phyloP scores from a whole-genome alignment of 352 stramenopile genomes.

The Phytophthora litchii region DNA sequence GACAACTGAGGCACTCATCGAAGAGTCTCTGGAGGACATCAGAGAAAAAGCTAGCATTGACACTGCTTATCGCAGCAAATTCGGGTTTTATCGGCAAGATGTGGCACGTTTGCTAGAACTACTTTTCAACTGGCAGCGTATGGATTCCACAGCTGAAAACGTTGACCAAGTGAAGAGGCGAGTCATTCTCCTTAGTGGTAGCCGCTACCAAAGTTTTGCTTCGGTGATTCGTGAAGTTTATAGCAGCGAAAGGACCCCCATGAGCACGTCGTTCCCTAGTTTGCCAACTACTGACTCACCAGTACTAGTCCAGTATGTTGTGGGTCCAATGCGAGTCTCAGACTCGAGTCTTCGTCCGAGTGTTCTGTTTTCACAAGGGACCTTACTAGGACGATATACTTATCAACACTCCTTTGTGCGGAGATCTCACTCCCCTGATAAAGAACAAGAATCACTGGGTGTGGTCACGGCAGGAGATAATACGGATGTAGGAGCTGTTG shows the following conservation, averaged over 20 bases:
- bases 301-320: conserved; percentile 25
- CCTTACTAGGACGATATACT: conserved; percentile 34
- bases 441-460: conserved; percentile 1
- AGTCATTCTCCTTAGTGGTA: conserved; percentile 46
- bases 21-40: conserved; percentile 56
- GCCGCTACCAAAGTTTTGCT: conserved; percentile 39
- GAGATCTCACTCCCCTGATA: not conserved
- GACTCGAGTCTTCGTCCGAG: not conserved
- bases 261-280: not conserved
- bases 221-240: conserved; percentile 43
- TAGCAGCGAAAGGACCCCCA: not conserved
- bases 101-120: conserved; percentile 40
- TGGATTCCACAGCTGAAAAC: not conserved
- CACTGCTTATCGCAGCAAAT: conserved; percentile 31
- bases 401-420: conserved; percentile 37
- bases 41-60: conserved; percentile 51
- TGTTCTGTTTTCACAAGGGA: conserved; percentile 31
- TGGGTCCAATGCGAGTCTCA: conserved; percentile 33
- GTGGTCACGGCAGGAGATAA: not conserved
- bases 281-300: not conserved
- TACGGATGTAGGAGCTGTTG: not conserved
- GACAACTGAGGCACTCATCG: conserved; percentile 39
- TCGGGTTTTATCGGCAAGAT: conserved; percentile 55
- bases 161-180: conserved; percentile 14
- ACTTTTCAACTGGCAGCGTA: conserved; percentile 50